Percentiles rank a stretch among this genome's conserved stretches.
Conservation (phyloP, 2,329 filamentous ascomycete genomes). For the Dactylellina leptospora region DNA sequence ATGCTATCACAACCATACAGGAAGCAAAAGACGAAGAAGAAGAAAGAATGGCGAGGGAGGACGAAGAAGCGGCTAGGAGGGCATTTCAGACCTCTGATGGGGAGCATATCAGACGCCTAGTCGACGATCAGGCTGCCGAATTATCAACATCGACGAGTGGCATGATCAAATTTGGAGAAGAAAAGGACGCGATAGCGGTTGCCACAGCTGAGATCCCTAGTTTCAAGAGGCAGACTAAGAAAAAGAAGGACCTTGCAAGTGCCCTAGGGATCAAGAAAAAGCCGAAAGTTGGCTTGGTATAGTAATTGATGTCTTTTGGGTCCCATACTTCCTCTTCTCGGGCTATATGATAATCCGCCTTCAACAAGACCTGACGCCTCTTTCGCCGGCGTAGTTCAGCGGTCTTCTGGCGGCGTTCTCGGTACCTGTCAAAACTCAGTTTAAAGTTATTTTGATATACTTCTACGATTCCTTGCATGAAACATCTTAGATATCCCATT, state of each 20-base stretch:
- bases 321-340: slow-evolving; percentile 11
- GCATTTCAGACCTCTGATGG: slow-evolving; percentile 71
- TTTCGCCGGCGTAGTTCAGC: background rate
- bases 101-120: slow-evolving; percentile 56
- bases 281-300: slow-evolving; percentile 65
- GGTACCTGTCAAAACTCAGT: slow-evolving; percentile 9
- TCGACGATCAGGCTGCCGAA: slow-evolving; percentile 48
- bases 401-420: background rate
- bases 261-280: slow-evolving; percentile 90
- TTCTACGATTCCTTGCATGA: background rate
- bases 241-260: slow-evolving; percentile 82
- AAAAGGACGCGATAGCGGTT: slow-evolving; percentile 57
- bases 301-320: slow-evolving; percentile 45
- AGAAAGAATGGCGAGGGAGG: slow-evolving; percentile 77
- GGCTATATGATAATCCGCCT: background rate
- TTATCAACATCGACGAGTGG: slow-evolving; percentile 52
- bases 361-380: background rate
- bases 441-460: background rate
- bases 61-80: slow-evolving; percentile 78
- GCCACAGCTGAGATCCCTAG: slow-evolving; percentile 65
- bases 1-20: slow-evolving; percentile 66
- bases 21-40: slow-evolving; percentile 69
- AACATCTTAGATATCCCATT: background rate
- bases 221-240: slow-evolving; percentile 80
- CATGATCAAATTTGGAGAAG: slow-evolving; percentile 58